phyloP scores from a whole-genome alignment of 2,329 filamentous ascomycete genomes.

The Xylogone sp. region DNA sequence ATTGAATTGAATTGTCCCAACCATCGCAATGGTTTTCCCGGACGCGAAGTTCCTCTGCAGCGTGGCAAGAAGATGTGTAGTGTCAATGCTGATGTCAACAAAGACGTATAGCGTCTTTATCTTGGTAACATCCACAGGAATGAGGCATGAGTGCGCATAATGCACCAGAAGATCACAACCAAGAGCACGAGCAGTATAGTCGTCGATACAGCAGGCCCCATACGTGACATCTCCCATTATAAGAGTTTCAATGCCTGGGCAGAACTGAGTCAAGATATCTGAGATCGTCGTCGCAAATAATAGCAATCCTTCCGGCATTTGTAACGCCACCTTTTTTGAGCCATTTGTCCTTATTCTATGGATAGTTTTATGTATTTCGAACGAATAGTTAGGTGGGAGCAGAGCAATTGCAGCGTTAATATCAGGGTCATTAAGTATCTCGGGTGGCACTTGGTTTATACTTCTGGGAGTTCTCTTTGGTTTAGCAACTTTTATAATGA shows the following conservation, averaged over 20 bases:
- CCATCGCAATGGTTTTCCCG: constrained; percentile 84
- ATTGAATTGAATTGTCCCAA: constrained; percentile 98
- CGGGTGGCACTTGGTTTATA: constrained; percentile 85
- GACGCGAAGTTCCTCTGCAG: constrained; percentile 83
- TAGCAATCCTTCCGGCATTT: constrained; percentile 93
- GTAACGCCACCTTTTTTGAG: constrained; percentile 83
- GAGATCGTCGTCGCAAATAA: constrained; percentile 97
- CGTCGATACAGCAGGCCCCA: constrained; percentile 96
- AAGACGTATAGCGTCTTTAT: constrained; percentile 98
- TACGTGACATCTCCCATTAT: constrained; percentile 99
- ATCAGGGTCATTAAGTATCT: constrained; percentile 79
- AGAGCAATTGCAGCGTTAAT: constrained; percentile 85
- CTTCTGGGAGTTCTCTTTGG: constrained; percentile 71
- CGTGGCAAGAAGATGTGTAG: constrained; percentile 78
- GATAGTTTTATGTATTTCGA: constrained; percentile 97
- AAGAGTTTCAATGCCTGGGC: constrained; percentile 82
- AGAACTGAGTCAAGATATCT: constrained; percentile 93
- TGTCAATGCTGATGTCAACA: constrained; percentile 95
- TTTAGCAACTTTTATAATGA: constrained; percentile 55
- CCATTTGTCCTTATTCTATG: constrained; percentile 81
- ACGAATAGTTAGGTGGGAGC: constrained; percentile 93
- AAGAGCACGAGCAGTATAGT: constrained; percentile 91
- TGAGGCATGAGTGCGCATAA: constrained; percentile 94
- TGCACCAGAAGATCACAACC: constrained; percentile 94
- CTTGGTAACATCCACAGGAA: constrained; percentile 92